phyloP scores from a whole-genome alignment of 345 rosid species.

The Jatropha curcas region DNA sequence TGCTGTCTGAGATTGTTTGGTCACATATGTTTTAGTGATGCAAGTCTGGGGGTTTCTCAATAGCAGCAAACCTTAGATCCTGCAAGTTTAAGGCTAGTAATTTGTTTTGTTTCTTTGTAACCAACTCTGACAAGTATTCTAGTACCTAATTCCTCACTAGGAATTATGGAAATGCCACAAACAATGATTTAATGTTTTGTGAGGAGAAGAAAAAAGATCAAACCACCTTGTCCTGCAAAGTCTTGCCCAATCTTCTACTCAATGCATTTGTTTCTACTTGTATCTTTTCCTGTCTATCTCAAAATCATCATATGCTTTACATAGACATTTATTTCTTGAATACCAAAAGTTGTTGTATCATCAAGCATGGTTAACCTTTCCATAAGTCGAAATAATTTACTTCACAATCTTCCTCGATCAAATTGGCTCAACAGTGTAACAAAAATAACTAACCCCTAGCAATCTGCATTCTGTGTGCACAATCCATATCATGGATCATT shows the following conservation, averaged over 20 bases:
- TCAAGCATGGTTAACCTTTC: background rate
- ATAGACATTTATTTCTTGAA: background rate
- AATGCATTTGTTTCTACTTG: background rate
- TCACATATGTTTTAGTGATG: too few relatives aligned
- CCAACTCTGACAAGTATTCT: too few relatives aligned
- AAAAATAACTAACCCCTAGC: too few relatives aligned
- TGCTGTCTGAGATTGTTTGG: too few relatives aligned
- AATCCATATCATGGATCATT: too few relatives aligned
- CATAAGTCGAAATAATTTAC: background rate
- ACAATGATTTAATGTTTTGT: background rate
- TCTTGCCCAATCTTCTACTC: background rate
- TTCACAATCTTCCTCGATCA: background rate
- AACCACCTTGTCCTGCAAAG: too few relatives aligned
- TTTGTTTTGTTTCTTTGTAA: too few relatives aligned
- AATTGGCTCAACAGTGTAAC: background rate
- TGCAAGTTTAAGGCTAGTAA: too few relatives aligned
- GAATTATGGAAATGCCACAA: background rate
- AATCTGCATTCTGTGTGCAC: too few relatives aligned
- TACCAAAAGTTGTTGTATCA: background rate
- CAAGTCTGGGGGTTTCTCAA: too few relatives aligned
- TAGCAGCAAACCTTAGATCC: too few relatives aligned
- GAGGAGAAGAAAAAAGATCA: background rate
- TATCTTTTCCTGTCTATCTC: background rate
- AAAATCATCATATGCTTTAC: constrained; percentile 3
- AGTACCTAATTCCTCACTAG: too few relatives aligned